These are phyloP conservation scores for Fusarium staphyleae DNA, from an alignment of 2,329 filamentous ascomycete species.

Conservation along the genomic window DNA sequence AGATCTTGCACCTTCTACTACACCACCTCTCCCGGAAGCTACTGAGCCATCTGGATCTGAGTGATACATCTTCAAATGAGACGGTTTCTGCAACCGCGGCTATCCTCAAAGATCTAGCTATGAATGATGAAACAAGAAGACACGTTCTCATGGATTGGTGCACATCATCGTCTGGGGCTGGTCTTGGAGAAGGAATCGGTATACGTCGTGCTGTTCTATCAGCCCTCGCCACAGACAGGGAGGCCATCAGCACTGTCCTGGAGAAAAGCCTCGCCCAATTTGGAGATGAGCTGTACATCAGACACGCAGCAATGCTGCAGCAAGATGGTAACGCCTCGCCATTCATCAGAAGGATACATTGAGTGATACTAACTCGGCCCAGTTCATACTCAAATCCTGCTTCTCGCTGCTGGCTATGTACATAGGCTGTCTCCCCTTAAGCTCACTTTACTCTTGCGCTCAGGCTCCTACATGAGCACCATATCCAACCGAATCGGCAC, in stretches of 20 bases:
- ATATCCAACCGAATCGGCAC: conserved; percentile 86
- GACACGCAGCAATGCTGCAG: conserved; percentile 80
- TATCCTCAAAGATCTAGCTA: conserved; percentile 60
- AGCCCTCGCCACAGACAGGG: conserved; percentile 60
- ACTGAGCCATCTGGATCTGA: conserved; percentile 48
- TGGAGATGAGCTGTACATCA: conserved; percentile 86
- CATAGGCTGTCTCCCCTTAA: conserved; percentile 70
- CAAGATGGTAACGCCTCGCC: conserved; percentile 74
- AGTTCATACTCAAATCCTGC: conserved; percentile 82
- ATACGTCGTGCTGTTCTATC: conserved; percentile 72
- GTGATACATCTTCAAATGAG: conserved; percentile 43
- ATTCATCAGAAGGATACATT: not conserved
- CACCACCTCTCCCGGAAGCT: conserved; percentile 55
- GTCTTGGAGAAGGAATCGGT: conserved; percentile 67
- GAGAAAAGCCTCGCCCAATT: conserved; percentile 77
- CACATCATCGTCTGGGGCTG: conserved; percentile 67
- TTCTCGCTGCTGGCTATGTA: conserved; percentile 80
- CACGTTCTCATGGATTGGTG: conserved; percentile 70
- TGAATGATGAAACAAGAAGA: conserved; percentile 56
- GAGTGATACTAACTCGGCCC: conserved; percentile 34
- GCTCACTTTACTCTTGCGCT: conserved; percentile 73
- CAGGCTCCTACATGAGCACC: conserved; percentile 74
- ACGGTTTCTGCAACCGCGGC: conserved; percentile 65
- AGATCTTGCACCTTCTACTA: conserved; percentile 40
- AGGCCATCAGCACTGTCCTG: conserved; percentile 62